Base-by-base conservation (phyloP, 1,284 basidiomycete genomes). In the Nidula niveotomentosa region DNA sequence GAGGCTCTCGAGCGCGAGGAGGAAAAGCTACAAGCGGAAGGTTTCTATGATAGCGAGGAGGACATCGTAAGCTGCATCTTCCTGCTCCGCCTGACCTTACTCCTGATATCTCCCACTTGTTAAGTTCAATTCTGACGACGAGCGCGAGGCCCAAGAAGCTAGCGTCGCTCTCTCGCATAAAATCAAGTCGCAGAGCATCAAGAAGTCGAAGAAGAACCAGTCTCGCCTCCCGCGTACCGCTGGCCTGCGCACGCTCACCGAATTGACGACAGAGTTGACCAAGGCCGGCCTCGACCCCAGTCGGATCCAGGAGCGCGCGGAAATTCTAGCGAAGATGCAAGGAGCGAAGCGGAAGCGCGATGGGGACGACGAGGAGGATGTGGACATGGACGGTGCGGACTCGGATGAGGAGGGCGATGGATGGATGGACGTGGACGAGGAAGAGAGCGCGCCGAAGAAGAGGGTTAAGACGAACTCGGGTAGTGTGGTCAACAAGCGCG, bases 1-100 rank as follows among this genome's bases (percentile, higher is more conserved):
- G 96, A 98, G 69, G 96, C 94, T 8, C 86, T 99, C 53, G 97
- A 99, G 76, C 86, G 92, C 39, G 96, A 99, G 70, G 96, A 99
- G 74, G 96, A 98, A 75, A 86, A 85, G 65, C 82, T 99, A 33
- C 84, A 95, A 69, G 90, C 88, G 1, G 93, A 98, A 68, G 97
- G 96, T 5, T 98, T 94, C 80, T 99, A 99, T 73, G 93, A 93
- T 48, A 86, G 80, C 57, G 93, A 93, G 53, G 91, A 91, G 54
- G 90, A 94, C 53, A 91, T 93, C 68, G 91, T 93, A 65, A 62
- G 80, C 70, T 5, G 49, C 30, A 30, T 23, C 49, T 35, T 53
- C 30, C 13, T 36, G 49, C 30, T 48, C 50, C 39, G 18, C 48
- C 10, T 47, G 12, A n/a, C 45, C 35, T 36, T 33, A 3, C n/a